Percentiles rank a stretch among this genome's conserved stretches.
Evolutionary conservation across 1,284 basidiomycete species (phyloP).

Genomic region (Melampsora americana): DNA sequence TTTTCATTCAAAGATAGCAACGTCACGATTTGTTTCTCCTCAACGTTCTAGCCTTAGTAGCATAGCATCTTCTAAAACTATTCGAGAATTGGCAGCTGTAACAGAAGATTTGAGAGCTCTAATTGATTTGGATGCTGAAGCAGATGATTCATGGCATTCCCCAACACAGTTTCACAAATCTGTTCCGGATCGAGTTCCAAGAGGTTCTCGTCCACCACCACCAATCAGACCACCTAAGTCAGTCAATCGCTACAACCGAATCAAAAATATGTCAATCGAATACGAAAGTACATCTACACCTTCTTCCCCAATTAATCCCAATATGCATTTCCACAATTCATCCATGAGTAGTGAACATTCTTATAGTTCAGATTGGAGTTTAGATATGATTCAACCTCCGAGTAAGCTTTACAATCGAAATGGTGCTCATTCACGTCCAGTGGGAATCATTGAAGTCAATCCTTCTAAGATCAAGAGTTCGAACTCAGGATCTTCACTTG

Average conservation of each 20-base stretch:
- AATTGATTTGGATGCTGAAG: constrained; percentile 36
- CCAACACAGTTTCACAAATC: constrained; percentile 36
- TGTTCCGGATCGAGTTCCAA: constrained; percentile 26
- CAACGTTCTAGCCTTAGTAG: constrained; percentile 32
- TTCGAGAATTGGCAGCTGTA: constrained; percentile 38
- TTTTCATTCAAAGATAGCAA: constrained; percentile 3
- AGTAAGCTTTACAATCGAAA: background rate
- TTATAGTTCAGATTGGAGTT: constrained; percentile 1
- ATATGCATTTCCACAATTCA: constrained; percentile 4
- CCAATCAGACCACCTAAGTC: constrained; percentile 41
- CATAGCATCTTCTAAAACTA: constrained; percentile 32
- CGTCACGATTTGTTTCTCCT: background rate
- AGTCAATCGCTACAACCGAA: constrained; percentile 31
- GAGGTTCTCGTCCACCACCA: constrained; percentile 7
- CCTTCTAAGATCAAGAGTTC: constrained; percentile 16
- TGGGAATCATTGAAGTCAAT: constrained; percentile 11
- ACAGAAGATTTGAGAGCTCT: constrained; percentile 40
- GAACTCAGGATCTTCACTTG: constrained; percentile 25
- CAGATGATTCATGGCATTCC: constrained; percentile 30
- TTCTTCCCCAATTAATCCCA: constrained; percentile 28
- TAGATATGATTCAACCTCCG: background rate
- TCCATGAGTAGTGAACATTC: constrained; percentile 3
- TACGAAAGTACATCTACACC: constrained; percentile 40
- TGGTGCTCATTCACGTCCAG: constrained; percentile 3
- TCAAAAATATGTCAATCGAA: constrained; percentile 29